A percentile compares a stretch with the other conserved stretches of the same genome.
Evolutionary conservation across 225 moss, liverwort and hornwort species (phyloP).

Genomic region (Sphagnum tenellum): DNA sequence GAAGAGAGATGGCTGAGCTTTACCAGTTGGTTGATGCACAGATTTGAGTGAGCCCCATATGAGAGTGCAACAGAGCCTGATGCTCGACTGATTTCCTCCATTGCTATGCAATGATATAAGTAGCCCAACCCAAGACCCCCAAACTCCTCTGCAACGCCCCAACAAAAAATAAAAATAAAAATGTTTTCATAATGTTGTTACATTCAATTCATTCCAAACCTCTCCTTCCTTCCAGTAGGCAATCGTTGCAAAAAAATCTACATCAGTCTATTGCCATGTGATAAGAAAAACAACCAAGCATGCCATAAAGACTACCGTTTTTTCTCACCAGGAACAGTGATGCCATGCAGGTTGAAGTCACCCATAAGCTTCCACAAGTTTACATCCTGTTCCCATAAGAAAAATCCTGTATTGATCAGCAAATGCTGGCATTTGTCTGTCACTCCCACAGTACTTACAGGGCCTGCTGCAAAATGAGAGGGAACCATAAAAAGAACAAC

Average conservation of each 20-base stretch:
- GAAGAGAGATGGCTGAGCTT: constrained; percentile 3
- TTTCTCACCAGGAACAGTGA: constrained; percentile 92
- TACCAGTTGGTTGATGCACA: constrained; percentile 98
- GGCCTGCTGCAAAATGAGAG: no score
- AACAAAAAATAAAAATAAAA: no score
- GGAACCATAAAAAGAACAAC: no score
- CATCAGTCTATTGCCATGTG: no score
- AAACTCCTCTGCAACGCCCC: constrained; percentile 61
- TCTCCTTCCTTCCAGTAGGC: no score
- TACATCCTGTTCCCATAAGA: constrained; percentile 44
- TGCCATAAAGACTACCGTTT: neutral
- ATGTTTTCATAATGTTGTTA: no score
- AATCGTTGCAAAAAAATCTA: no score
- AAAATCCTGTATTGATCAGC: no score
- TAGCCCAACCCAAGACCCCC: constrained; percentile 98
- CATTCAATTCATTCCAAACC: no score
- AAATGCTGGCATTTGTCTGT: no score
- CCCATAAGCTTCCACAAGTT: constrained; percentile 99
- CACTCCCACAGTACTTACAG: no score
- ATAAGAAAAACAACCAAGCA: no score
- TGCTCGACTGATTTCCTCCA: constrained; percentile 97
- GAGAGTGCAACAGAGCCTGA: constrained; percentile 97
- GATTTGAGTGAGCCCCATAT: constrained; percentile 96
- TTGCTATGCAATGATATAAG: constrained; percentile 93
- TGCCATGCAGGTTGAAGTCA: constrained; percentile 93